phyloP scores from a whole-genome alignment of 257 asterid genomes.

The Cynanchum wilfordii region DNA sequence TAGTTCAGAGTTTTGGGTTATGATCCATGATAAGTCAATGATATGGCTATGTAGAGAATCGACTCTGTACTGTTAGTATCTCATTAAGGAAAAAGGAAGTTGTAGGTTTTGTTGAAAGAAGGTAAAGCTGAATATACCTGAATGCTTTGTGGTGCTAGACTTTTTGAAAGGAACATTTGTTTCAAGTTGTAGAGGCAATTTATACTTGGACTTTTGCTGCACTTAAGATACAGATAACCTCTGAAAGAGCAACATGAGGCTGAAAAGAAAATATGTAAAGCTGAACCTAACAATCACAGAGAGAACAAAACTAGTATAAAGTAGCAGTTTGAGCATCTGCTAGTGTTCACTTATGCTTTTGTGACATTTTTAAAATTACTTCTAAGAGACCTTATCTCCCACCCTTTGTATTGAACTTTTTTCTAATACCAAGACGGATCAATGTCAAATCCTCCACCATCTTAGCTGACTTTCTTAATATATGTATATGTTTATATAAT shows the following conservation, averaged over 20 bases:
- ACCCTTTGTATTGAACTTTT: too few species aligned
- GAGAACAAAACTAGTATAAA: neutral
- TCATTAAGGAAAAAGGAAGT: neutral
- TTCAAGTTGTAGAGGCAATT: neutral
- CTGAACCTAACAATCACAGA: neutral
- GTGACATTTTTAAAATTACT: neutral
- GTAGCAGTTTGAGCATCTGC: neutral
- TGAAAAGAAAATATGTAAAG: neutral
- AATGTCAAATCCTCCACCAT: neutral
- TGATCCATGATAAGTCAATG: neutral
- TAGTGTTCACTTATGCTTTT: neutral
- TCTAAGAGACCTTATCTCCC: too few species aligned
- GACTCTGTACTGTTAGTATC: neutral
- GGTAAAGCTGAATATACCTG: neutral
- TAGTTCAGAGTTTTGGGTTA: neutral
- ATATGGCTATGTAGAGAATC: neutral
- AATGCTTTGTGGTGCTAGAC: neutral
- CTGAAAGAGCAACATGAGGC: neutral
- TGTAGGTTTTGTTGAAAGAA: neutral
- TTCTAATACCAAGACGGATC: too few species aligned
- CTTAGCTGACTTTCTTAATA: too few species aligned
- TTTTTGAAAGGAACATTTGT: neutral
- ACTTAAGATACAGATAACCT: neutral
- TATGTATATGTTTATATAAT: neutral
- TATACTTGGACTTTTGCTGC: neutral